A percentile compares a stretch with the other conserved stretches of the same genome.
Evolutionary conservation across 129 eudicot genomes (phyloP).

Genomic region (Saposhnikovia divaricata): DNA sequence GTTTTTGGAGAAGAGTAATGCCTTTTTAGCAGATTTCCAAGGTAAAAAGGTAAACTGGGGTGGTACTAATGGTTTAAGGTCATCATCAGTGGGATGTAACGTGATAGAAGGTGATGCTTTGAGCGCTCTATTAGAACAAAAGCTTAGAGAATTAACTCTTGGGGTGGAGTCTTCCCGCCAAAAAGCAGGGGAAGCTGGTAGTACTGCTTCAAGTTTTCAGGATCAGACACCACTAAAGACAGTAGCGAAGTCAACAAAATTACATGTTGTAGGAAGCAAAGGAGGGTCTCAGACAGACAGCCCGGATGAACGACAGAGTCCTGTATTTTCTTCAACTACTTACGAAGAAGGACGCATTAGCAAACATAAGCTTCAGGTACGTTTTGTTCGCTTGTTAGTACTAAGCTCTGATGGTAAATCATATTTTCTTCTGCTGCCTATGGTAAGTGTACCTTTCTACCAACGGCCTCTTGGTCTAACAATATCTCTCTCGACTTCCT

Average conservation of each 20-base stretch:
- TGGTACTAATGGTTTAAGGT: slow-evolving; percentile 21
- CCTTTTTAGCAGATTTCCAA: slow-evolving; percentile 19
- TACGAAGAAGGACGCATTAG: slow-evolving; percentile 23
- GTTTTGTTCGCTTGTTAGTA: not conserved
- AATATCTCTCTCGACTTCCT: no score
- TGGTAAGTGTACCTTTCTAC: not conserved
- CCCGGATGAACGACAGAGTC: slow-evolving; percentile 15
- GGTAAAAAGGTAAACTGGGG: slow-evolving; percentile 33
- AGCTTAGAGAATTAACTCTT: slow-evolving; percentile 52
- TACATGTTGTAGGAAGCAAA: slow-evolving; percentile 19
- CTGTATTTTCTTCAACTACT: slow-evolving; percentile 26
- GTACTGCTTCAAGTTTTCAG: slow-evolving; percentile 31
- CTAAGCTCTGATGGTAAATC: not conserved
- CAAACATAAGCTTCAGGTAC: slow-evolving; percentile 41
- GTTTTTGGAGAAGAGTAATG: slow-evolving; percentile 9
- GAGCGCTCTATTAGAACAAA: slow-evolving; percentile 67
- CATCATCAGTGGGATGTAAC: slow-evolving; percentile 32
- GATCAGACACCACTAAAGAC: slow-evolving; percentile 18
- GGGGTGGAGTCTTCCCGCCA: slow-evolving; percentile 30
- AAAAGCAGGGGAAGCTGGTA: slow-evolving; percentile 15
- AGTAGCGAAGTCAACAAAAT: no score
- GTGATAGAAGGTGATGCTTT: slow-evolving; percentile 67
- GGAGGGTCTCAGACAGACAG: slow-evolving; percentile 20
- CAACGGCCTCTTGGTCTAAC: no score
- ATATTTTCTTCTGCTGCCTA: not conserved